Percentiles rank a stretch among this genome's conserved stretches.
These are phyloP conservation scores for Trichoderma sp. DNA, from an alignment of 2,329 filamentous ascomycete genomes.

Conservation along the genomic window DNA sequence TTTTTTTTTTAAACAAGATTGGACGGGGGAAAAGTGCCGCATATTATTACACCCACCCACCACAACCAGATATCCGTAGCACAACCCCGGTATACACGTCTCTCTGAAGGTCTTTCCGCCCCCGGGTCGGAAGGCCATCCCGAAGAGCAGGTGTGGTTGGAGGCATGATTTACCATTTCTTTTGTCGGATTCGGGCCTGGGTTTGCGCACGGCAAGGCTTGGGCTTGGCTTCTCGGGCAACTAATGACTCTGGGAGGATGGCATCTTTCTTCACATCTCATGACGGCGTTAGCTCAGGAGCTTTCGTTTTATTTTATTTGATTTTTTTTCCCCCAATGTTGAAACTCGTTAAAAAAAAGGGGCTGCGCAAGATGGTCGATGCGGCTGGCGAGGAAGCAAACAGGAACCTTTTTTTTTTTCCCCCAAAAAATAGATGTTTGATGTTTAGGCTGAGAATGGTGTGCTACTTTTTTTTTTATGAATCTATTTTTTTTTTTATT, in stretches of 20 bases:
- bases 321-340: slow-evolving; percentile 12
- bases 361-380: slow-evolving; percentile 22
- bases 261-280: slow-evolving; percentile 25
- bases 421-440: slow-evolving; percentile 16
- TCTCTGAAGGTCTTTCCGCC: background rate
- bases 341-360: background rate
- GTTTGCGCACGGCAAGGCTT: slow-evolving; percentile 14
- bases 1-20: no score
- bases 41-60: slow-evolving; percentile 23
- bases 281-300: slow-evolving; percentile 35
- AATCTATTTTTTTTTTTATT: background rate
- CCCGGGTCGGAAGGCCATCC: background rate
- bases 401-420: background rate
- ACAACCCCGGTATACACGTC: slow-evolving; percentile 23
- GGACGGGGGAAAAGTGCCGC: slow-evolving; percentile 21
- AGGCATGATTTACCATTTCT: slow-evolving; percentile 13
- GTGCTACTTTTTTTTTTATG: slow-evolving; percentile 9
- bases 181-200: slow-evolving; percentile 16
- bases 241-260: slow-evolving; percentile 16
- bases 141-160: slow-evolving; percentile 1
- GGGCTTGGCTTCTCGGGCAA: slow-evolving; percentile 15
- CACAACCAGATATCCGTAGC: slow-evolving; percentile 15
- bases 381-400: slow-evolving; percentile 18
- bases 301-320: slow-evolving; percentile 26
- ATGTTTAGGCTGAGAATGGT: slow-evolving; percentile 6